Conservation (phyloP, 2,329 filamentous ascomycete species). For the Nannizziopsis barbatae region DNA sequence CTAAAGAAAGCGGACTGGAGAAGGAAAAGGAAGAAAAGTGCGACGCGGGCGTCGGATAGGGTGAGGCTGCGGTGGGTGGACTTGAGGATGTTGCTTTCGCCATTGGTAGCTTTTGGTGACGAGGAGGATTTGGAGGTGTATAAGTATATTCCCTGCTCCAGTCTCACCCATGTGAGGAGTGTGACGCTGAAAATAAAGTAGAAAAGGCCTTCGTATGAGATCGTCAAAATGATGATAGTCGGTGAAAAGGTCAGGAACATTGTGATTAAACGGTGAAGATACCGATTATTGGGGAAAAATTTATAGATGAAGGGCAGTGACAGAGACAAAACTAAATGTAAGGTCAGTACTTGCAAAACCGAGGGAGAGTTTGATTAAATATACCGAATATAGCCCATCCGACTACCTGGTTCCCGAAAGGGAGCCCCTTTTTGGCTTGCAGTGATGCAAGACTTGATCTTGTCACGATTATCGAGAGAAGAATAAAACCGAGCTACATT, state of each 20-base stretch:
- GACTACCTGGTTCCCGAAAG: slow-evolving; percentile 73
- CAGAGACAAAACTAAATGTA: slow-evolving; percentile 54
- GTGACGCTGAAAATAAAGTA: slow-evolving; percentile 80
- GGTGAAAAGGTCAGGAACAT: slow-evolving; percentile 90
- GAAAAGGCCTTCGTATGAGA: slow-evolving; percentile 94
- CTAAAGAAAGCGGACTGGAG: slow-evolving; percentile 94
- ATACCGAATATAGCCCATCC: slow-evolving; percentile 70
- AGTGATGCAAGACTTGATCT: slow-evolving; percentile 73
- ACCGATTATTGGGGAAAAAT: slow-evolving; percentile 69
- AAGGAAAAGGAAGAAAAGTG: slow-evolving; percentile 89
- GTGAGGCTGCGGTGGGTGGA: slow-evolving; percentile 54
- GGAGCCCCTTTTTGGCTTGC: slow-evolving; percentile 73
- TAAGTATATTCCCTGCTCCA: slow-evolving; percentile 66
- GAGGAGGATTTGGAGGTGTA: slow-evolving; percentile 22
- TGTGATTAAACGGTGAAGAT: slow-evolving; percentile 76
- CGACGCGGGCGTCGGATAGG: slow-evolving; percentile 74
- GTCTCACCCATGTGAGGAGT: slow-evolving; percentile 77
- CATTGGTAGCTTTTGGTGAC: slow-evolving; percentile 10
- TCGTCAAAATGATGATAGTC: slow-evolving; percentile 88
- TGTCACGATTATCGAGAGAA: slow-evolving; percentile 75
- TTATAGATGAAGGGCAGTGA: slow-evolving; percentile 71
- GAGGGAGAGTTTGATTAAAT: not conserved
- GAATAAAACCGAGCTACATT: slow-evolving; percentile 57
- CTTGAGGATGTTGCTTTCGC: not conserved
- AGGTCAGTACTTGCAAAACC: slow-evolving; percentile 4